Evolutionary conservation across 495 filamentous ascomycete species (phyloP), one percentile per base, ranked within the genome.

Genomic region (Niebla homalea): DNA sequence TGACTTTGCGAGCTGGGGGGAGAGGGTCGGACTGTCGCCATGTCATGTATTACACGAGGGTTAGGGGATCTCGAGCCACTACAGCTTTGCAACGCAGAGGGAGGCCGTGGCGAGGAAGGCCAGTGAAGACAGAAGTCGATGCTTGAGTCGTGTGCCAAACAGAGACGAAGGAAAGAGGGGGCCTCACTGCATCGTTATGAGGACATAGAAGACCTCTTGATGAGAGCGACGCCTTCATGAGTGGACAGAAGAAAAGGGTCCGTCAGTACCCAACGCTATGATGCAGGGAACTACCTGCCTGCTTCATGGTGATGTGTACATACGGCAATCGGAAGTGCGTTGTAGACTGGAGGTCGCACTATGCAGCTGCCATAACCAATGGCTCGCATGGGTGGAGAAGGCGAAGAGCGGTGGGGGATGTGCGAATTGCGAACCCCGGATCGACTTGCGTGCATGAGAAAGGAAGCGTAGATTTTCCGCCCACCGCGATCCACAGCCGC

Each of bases 171-270:
- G 29, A 32, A 32, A 32, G 7, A 32, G 7, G 29, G 29, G 29
- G 29, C 2, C 29, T 32, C 29, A 32, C 29, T 32, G 29, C 29
- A 32, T 32, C 29, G 29, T 32, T 32, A 60, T 46, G 39, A 67
- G 62, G 46, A 22, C 37, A 58, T 65, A 63, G 60, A 68, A 69
- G 50, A 67, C 64, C 22, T 51, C 51, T 35, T 32, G 8, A 32
- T 10, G 29, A 32, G 29, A 32, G 29, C 29, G 29, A 32, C 29
- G 5, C 8, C 29, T 32, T 32, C 29, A 32, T 32, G 5, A 32
- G 5, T 32, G 29, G 29, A 32, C 29, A 12, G 29, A 32, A 11
- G 29, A 32, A n/a, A 40, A 41, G 49, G 20, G 15, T 53, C 40
- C 54, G 54, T 46, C 36, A 49, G 22, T 29, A 4, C 47, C 51